A percentile compares a stretch with the other conserved stretches of the same genome.
phyloP scores from a whole-genome alignment of 495 filamentous ascomycete species.

The Physcia stellaris region DNA sequence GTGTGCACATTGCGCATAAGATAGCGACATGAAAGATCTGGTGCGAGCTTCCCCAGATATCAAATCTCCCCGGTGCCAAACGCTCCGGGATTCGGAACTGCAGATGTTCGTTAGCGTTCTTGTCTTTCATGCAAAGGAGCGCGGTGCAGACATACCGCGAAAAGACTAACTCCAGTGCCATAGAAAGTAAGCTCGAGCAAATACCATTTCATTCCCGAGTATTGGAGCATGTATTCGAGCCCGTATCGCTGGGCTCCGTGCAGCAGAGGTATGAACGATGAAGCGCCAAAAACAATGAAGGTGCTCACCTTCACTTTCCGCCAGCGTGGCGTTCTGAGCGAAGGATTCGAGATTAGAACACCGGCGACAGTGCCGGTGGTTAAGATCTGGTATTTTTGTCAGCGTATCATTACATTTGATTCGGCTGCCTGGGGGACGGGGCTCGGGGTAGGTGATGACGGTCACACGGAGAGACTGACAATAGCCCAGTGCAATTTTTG shows the following conservation, averaged over 20 bases:
- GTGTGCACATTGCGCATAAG: too few relatives aligned
- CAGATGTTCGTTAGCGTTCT: too few relatives aligned
- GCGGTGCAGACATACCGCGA: too few relatives aligned
- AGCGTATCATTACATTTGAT: not conserved
- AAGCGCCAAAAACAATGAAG: conserved; percentile 33
- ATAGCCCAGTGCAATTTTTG: conserved; percentile 33
- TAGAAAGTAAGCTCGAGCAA: conserved; percentile 23
- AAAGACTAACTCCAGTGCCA: conserved; percentile 20
- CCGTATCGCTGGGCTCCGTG: conserved; percentile 32
- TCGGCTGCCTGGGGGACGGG: too few relatives aligned
- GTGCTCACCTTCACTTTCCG: conserved; percentile 24
- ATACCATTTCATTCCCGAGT: conserved; percentile 34
- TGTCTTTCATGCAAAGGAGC: too few relatives aligned
- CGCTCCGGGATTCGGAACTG: conserved; percentile 28
- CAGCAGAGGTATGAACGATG: conserved; percentile 31
- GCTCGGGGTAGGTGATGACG: too few relatives aligned
- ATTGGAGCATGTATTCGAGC: conserved; percentile 22
- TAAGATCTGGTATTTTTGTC: conserved; percentile 14
- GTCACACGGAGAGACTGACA: conserved; percentile 16
- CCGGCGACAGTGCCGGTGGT: conserved; percentile 22
- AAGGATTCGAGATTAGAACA: conserved; percentile 25
- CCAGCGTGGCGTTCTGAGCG: conserved; percentile 25
- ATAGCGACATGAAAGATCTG: conserved; percentile 72
- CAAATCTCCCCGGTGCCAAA: conserved; percentile 36
- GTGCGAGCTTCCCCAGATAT: conserved; percentile 67